Base-by-base conservation (phyloP, 805 yeast genomes). In the Candida stauntonica region DNA sequence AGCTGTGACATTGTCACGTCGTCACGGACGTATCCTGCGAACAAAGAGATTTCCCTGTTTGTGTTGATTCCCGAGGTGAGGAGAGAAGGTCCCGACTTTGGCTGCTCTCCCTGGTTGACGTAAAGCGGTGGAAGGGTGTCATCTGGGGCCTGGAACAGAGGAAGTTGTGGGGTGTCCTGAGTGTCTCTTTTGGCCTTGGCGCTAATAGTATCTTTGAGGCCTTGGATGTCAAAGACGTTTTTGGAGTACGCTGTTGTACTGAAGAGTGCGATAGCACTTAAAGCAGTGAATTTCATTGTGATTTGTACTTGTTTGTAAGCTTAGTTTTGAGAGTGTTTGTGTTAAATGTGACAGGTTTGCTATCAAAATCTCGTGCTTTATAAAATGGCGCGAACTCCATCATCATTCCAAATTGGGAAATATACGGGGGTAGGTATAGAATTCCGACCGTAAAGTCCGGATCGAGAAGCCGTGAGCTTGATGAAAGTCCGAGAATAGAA, bases 21-120 rank as follows among this genome's bases (percentile, higher is more conserved):
- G 50, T 82, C 85, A 42, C 95, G 71, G n/a, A 82, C 62, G 55
- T 85, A 84, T 1, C 79, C 73, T 3, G 87, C 71, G 57, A 86
- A 81, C 7, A 85, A 69, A 13, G 81, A 68, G 30, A 83, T 68
- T 16, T 72, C 69, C 13, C 52, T 57, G 38, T 55, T 41, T 17
- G 58, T 48, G 15, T 62, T 49, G 11, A 64, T 38, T 6, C 58
- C 52, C 3, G 68, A 62, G 9, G 63, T 55, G 16, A 56, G 38
- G 13, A 55, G 33, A 11, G 51, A 51, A 7, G 58, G 60, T 1
- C 60, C 60, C 5, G 27, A 40, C 39, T 48, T 51, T 15, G 60
- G 60, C n/a, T 50, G 47, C 32, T 55, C 60, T 4, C 60, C 60
- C n/a, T 50, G 44, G 21, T 57, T 56, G 9, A 52, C 32, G 29